phyloP scores from a whole-genome alignment of 1,139 yeast genomes.

The Candida pseudocylindracea region DNA sequence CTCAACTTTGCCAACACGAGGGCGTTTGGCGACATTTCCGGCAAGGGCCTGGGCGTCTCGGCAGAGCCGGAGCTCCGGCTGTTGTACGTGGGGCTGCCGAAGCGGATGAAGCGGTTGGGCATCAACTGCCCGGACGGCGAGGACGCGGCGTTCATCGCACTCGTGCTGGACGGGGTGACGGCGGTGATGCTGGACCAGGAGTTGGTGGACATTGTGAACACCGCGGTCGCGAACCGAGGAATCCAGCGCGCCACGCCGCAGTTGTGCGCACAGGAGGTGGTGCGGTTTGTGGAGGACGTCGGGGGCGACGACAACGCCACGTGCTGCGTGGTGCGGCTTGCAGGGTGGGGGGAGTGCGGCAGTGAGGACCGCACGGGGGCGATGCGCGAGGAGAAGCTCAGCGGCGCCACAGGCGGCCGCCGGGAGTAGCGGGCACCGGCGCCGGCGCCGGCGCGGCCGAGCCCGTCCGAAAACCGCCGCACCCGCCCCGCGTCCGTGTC shows the following conservation, averaged over 20 bases:
- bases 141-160: slow-evolving; percentile 57
- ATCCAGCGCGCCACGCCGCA: slow-evolving; percentile 63
- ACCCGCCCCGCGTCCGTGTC: too few relatives aligned
- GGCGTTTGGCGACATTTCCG: slow-evolving; percentile 73
- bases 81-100: slow-evolving; percentile 27
- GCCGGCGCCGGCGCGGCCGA: too few relatives aligned
- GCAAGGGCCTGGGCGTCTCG: slow-evolving; percentile 63
- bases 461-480: too few relatives aligned
- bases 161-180: slow-evolving; percentile 78
- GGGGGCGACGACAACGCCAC: slow-evolving; percentile 95
- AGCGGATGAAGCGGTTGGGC: too few relatives aligned
- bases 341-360: slow-evolving; percentile 95
- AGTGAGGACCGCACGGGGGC: slow-evolving; percentile 62
- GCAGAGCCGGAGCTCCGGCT: slow-evolving; percentile 72
- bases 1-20: slow-evolving; percentile 78
- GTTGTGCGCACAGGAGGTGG: slow-evolving; percentile 64
- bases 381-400: slow-evolving; percentile 51
- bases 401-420: slow-evolving; percentile 17
- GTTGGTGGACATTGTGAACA: slow-evolving; percentile 63
- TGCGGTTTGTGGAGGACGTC: slow-evolving; percentile 62
- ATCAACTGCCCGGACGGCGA: slow-evolving; percentile 22
- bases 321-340: slow-evolving; percentile 53
- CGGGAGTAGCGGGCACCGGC: slow-evolving; percentile 1
- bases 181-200: slow-evolving; percentile 74
- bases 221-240: slow-evolving; percentile 47